Percentiles rank a stretch among this genome's conserved stretches.
Evolutionary conservation across 2,329 filamentous ascomycete genomes (phyloP).

Genomic region (Teratosphaeria viscida): DNA sequence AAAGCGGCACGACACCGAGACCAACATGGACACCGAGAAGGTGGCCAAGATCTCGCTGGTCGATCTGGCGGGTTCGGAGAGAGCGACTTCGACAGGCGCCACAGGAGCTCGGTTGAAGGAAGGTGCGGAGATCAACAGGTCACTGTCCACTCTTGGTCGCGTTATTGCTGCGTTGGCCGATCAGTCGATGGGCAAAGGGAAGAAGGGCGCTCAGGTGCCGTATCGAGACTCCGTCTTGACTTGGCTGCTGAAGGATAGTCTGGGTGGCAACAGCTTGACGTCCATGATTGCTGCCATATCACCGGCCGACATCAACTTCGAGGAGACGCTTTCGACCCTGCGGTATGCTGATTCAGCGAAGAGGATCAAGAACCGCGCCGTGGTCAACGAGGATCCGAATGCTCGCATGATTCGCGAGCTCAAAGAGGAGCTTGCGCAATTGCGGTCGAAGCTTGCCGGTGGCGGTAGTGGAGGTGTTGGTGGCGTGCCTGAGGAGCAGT

Average conservation of each 20-base stretch:
- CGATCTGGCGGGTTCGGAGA: constrained; percentile 92
- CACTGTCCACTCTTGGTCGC: constrained; percentile 87
- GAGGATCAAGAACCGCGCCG: constrained; percentile 98
- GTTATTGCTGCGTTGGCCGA: constrained; percentile 95
- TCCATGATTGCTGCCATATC: constrained; percentile 99
- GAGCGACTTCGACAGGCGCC: constrained; percentile 93
- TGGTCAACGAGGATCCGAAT: constrained; percentile 97
- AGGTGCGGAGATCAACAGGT: constrained; percentile 96
- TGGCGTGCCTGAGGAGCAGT: constrained; percentile 56
- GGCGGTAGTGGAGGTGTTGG: constrained; percentile 33
- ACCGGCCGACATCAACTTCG: constrained; percentile 97
- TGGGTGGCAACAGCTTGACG: constrained; percentile 98
- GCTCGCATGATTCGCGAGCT: constrained; percentile 97
- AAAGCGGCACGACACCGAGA: constrained; percentile 81
- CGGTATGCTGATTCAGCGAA: constrained; percentile 97
- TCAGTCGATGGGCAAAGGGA: constrained; percentile 72
- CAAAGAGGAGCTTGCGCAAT: constrained; percentile 81
- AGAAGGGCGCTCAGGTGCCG: constrained; percentile 72
- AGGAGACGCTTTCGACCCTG: constrained; percentile 90
- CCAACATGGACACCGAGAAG: constrained; percentile 95
- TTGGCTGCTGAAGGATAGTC: constrained; percentile 91
- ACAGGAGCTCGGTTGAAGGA: constrained; percentile 93
- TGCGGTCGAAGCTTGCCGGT: constrained; percentile 68
- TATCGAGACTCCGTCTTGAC: constrained; percentile 96
- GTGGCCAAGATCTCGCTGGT: constrained; percentile 97